phyloP scores from a whole-genome alignment of 2,329 filamentous ascomycete species.

The Cucurbitaria berberidis region DNA sequence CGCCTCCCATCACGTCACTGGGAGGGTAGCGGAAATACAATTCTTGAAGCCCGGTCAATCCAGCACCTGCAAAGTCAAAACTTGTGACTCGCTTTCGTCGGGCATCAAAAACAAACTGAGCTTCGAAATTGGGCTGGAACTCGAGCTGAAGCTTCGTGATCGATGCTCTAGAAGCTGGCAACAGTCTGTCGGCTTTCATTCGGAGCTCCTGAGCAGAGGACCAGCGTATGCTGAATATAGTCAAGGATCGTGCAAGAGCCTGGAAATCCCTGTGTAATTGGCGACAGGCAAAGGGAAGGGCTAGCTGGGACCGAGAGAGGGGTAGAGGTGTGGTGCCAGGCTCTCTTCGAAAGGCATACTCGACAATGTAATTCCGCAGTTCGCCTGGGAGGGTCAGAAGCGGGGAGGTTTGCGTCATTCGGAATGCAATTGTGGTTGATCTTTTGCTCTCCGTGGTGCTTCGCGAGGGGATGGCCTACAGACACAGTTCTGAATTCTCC shows the following conservation, averaged over 20 bases:
- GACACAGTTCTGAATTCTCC: too few species aligned
- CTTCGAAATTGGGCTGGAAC: background rate
- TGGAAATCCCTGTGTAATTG: conserved; percentile 23
- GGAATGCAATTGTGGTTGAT: too few species aligned
- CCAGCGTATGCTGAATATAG: conserved; percentile 14
- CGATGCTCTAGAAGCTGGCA: background rate
- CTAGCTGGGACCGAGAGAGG: conserved; percentile 16
- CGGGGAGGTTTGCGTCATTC: background rate
- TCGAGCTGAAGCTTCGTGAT: conserved; percentile 20
- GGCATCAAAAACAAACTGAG: background rate
- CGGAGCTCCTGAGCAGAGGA: conserved; percentile 3
- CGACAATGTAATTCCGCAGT: conserved; percentile 22
- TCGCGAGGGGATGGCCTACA: too few species aligned
- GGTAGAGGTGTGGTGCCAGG: conserved; percentile 11
- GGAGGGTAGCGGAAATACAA: conserved; percentile 18
- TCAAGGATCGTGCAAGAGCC: conserved; percentile 13
- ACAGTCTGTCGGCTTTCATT: conserved; percentile 3
- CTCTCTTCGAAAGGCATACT: conserved; percentile 16
- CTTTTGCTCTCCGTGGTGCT: too few species aligned
- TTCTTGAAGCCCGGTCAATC: conserved; percentile 20
- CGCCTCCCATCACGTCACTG: background rate
- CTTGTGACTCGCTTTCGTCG: conserved; percentile 8
- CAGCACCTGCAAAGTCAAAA: conserved; percentile 14
- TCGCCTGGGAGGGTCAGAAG: conserved; percentile 24
- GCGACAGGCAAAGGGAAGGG: conserved; percentile 23